A percentile compares a stretch with the other conserved stretches of the same genome.
phyloP scores from a whole-genome alignment of 2,329 filamentous ascomycete species.

The Apiospora koreana region DNA sequence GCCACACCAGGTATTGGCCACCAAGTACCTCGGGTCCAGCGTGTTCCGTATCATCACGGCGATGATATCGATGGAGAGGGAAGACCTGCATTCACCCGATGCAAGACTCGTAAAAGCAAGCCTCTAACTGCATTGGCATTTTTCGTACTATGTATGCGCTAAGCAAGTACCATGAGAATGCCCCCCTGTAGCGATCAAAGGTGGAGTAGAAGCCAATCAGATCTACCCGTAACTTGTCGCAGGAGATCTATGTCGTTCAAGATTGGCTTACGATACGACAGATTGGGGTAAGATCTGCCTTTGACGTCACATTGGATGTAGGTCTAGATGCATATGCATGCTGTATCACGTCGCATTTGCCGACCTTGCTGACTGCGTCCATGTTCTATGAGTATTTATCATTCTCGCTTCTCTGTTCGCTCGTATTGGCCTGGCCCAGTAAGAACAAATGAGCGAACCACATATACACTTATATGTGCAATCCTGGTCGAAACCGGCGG shows the following conservation, averaged over 20 bases:
- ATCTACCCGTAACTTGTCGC: neutral
- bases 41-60: too few species aligned
- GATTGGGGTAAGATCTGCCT: neutral
- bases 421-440: too few species aligned
- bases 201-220: neutral
- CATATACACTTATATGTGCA: too few species aligned
- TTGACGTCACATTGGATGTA: neutral
- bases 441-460: too few species aligned
- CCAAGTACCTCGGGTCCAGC: too few species aligned
- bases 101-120: neutral
- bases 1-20: too few species aligned
- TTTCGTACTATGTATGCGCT: neutral
- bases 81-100: neutral
- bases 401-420: too few species aligned
- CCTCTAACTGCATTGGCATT: neutral
- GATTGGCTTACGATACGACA: neutral
- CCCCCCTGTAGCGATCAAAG: too few species aligned
- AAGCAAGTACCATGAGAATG: neutral
- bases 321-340: neutral
- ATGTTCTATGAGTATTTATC: too few species aligned
- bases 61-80: too few species aligned
- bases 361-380: too few species aligned
- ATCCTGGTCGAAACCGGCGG: neutral
- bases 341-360: neutral
- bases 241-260: neutral